Conservation (phyloP, 2,329 filamentous ascomycete genomes). For the Diplodia sapinea region DNA sequence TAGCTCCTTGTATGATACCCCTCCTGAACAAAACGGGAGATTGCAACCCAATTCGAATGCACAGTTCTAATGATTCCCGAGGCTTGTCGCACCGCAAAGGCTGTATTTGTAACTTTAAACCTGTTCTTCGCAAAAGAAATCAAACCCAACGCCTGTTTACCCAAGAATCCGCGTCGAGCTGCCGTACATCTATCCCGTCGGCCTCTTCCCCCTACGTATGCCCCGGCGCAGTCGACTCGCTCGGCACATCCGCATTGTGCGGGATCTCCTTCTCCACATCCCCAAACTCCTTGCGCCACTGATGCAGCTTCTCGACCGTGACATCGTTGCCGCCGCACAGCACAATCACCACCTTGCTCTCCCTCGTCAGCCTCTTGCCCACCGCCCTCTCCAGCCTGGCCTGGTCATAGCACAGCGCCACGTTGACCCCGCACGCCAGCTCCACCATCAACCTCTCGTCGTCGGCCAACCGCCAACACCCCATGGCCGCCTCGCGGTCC, state of each 20-base stretch:
- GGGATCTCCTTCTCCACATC: constrained; percentile 29
- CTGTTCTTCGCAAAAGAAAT: neutral
- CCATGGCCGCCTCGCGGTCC: constrained; percentile 80
- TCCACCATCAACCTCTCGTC: constrained; percentile 84
- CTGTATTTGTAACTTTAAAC: neutral
- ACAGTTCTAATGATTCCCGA: neutral
- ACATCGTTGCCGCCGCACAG: constrained; percentile 74
- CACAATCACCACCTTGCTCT: constrained; percentile 78
- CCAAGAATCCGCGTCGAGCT: neutral
- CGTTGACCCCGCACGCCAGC: constrained; percentile 79
- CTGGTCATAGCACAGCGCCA: constrained; percentile 57
- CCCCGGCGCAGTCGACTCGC: constrained; percentile 26
- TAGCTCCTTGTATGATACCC: constrained; percentile 26
- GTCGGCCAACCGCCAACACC: constrained; percentile 76
- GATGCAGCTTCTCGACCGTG: constrained; percentile 72
- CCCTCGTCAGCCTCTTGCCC: constrained; percentile 85
- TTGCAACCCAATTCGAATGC: neutral
- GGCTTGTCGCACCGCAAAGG: neutral
- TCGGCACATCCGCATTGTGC: constrained; percentile 20
- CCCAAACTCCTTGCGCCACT: constrained; percentile 75
- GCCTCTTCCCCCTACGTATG: neutral
- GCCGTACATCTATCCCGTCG: neutral
- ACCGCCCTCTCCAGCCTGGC: constrained; percentile 75
- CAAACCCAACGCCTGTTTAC: neutral
- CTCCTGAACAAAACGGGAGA: neutral